Conservation (phyloP, 148 eudicot species). For the Tetragonia tetragonoides region DNA sequence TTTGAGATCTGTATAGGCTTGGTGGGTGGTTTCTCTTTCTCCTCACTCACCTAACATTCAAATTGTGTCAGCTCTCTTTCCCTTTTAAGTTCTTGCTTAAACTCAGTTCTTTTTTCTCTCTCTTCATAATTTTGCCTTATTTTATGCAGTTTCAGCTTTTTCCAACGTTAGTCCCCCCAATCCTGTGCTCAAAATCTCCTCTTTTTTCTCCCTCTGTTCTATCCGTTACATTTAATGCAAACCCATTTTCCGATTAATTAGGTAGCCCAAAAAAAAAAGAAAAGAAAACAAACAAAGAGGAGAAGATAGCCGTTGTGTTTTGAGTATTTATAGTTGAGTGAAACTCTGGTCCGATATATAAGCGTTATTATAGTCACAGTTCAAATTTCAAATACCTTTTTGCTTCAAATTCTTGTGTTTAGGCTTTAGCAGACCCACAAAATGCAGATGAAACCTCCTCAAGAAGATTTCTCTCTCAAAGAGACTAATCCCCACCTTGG, state of each 20-base stretch:
- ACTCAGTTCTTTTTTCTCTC: neutral
- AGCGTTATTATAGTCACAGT: slow-evolving; percentile 11
- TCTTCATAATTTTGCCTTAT: neutral
- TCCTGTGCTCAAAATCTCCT: no score
- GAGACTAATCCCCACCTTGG: slow-evolving; percentile 69
- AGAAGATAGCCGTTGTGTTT: slow-evolving; percentile 23
- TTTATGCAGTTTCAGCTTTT: neutral
- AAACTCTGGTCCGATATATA: slow-evolving; percentile 20
- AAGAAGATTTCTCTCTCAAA: slow-evolving; percentile 55
- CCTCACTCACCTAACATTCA: slow-evolving; percentile 8
- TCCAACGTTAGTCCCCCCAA: slow-evolving; percentile 12
- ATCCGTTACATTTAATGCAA: slow-evolving; percentile 1
- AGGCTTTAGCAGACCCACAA: neutral
- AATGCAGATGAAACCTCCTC: slow-evolving; percentile 49
- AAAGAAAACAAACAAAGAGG: neutral
- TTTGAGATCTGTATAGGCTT: slow-evolving; percentile 39
- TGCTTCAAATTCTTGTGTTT: slow-evolving; percentile 1
- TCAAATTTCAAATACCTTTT: slow-evolving; percentile 4
- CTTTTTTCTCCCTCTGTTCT: neutral
- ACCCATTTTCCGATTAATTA: slow-evolving; percentile 13
- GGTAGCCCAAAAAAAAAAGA: neutral
- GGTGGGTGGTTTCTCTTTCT: neutral
- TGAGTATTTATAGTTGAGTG: slow-evolving; percentile 17
- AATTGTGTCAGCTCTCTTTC: neutral
- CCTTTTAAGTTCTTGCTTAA: neutral